These are phyloP conservation scores for Sarocladium brachiariae DNA, from an alignment of 2,329 filamentous ascomycete species.

Conservation along the genomic window DNA sequence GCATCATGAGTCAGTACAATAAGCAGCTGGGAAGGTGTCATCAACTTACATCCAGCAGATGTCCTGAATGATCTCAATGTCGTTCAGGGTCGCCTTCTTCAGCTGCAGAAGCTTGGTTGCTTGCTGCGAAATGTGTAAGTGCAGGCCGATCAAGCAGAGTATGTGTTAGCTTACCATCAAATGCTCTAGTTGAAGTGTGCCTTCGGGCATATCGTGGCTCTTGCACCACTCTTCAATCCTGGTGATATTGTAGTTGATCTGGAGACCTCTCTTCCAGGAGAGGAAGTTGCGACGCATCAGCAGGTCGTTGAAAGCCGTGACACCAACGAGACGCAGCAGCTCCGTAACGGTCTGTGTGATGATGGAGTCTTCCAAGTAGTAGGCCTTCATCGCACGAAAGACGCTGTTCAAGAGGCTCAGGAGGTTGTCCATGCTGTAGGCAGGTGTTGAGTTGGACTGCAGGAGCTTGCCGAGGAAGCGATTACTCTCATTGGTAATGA, in stretches of 20 bases:
- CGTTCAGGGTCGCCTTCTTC: conserved; percentile 97
- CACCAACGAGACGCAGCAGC: conserved; percentile 84
- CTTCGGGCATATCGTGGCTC: conserved; percentile 98
- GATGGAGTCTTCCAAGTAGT: conserved; percentile 93
- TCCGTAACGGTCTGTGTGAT: conserved; percentile 94
- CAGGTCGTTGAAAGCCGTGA: conserved; percentile 96
- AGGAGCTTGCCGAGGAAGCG: conserved; percentile 96
- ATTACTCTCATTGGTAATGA: conserved; percentile 98
- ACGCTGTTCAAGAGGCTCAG: conserved; percentile 93
- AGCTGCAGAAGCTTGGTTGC: conserved; percentile 96
- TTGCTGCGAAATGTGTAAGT: conserved; percentile 50
- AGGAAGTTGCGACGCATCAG: conserved; percentile 98
- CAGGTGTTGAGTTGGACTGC: conserved; percentile 80
- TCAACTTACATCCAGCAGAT: conserved; percentile 96
- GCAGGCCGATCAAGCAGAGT: background rate
- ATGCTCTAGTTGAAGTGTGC: conserved; percentile 94
- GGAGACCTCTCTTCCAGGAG: conserved; percentile 96
- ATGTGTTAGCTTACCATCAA: conserved; percentile 67
- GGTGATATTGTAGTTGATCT: conserved; percentile 99
- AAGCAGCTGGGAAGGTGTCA: background rate
- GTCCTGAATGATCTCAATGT: conserved; percentile 99
- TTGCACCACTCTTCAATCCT: conserved; percentile 99
- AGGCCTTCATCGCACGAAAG: conserved; percentile 98
- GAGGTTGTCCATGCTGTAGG: conserved; percentile 99
- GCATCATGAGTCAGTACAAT: background rate